Evolutionary conservation across 176 grass and related monocot species (phyloP).

Genomic region (Aegilops bicornis): DNA sequence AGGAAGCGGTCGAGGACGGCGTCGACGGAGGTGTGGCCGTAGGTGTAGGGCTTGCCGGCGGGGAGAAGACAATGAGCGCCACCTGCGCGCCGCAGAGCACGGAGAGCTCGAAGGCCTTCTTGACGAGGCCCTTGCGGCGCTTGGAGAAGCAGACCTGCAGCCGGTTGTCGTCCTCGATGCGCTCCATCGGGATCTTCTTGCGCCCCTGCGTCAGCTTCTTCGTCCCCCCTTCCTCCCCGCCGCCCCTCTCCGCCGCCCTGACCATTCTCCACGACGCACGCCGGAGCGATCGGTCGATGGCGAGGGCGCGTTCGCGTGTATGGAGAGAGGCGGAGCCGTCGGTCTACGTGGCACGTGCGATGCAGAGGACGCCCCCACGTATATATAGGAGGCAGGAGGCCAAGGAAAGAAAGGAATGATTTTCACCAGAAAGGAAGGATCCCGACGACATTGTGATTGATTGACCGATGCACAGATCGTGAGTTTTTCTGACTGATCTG

Average conservation of each 20-base stretch:
- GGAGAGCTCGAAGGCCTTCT: constrained; percentile 72
- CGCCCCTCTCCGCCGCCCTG: neutral
- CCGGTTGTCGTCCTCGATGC: constrained; percentile 31
- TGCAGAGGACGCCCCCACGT: neutral
- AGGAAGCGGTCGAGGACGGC: constrained; percentile 33
- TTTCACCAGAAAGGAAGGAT: neutral
- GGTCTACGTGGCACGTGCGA: neutral
- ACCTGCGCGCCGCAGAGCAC: constrained; percentile 53
- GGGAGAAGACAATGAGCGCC: constrained; percentile 58
- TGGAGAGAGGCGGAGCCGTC: neutral
- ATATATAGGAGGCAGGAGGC: neutral
- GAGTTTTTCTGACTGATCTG: neutral
- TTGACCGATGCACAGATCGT: neutral
- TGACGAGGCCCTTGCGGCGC: constrained; percentile 48
- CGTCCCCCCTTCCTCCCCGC: neutral
- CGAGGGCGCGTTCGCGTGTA: neutral
- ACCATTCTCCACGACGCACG: neutral
- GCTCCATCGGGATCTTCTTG: constrained; percentile 69
- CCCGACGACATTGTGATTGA: neutral
- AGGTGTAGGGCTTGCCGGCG: constrained; percentile 48
- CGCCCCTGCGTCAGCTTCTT: constrained; percentile 50
- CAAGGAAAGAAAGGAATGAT: constrained; percentile 5
- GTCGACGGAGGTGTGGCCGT: constrained; percentile 47
- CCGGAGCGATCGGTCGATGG: neutral
- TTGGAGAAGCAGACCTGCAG: constrained; percentile 75